Evolutionary conservation across 2,329 filamentous ascomycete species (phyloP), one percentile per base, ranked within the genome.

Genomic region (Fusarium sp.): DNA sequence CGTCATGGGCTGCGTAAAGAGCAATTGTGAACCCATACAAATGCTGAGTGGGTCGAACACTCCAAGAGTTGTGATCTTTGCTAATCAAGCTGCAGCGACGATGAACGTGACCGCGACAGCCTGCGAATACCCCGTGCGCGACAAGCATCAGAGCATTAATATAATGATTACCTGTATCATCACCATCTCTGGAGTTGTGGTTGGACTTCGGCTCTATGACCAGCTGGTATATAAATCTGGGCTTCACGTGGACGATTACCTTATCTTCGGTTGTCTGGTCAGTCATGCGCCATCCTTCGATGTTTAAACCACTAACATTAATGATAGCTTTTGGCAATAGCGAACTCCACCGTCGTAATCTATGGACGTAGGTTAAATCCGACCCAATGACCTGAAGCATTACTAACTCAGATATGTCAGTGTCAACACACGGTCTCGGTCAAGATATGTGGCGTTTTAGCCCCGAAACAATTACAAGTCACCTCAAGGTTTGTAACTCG

Each of bases 401-500:
- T 20, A 4, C 23, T 56, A 8, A 59, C 16, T 11, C 11, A 3
- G 2, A 4, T 37, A 30, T 7, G 3, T n/a, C 41, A 61, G 59
- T 68, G 5, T 66, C 41, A 3, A 21, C 10, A 3, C 62, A 54
- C 28, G 65, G 65, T 6, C 43, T 66, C 0, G 65, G 65, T 4
- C 51, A 37, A 14, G 63, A 66, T 40, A 18, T 60, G 9, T 68
- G 62, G 65, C 23, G 18, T 2, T 47, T 68, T 23, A 27, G 53
- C 16, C 42, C 48, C 5, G 28, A 34, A 0, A 54, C 37, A 2
- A 61, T 68, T 7, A 63, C 21, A 13, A 30, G 20, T 14, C 59
- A 32, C 46, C 50, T 60, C 2, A 27, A 47, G 7, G 55, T 59
- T 43, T 4, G 54, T 14, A 3, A 23, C 9, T 12, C 0, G 10